These are phyloP conservation scores for Hyphopichia homilentoma DNA, from an alignment of 805 yeast genomes.

Conservation along the genomic window DNA sequence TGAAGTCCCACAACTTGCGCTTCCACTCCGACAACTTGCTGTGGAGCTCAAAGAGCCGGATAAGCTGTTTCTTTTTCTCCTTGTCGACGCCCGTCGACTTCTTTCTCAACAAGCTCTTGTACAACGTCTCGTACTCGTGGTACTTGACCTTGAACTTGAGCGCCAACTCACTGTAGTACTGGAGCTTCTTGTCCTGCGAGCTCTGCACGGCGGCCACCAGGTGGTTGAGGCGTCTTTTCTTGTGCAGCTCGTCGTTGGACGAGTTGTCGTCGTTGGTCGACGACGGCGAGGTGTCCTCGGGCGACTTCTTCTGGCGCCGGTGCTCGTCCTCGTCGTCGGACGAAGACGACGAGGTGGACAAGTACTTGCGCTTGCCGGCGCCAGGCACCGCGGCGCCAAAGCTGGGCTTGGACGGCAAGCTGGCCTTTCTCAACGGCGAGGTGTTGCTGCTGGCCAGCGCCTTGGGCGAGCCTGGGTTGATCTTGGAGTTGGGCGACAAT, in stretches of 20 bases:
- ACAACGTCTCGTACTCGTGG: conserved; percentile 47
- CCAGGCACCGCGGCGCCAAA: conserved; percentile 10
- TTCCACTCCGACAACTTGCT: conserved; percentile 53
- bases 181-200: conserved; percentile 17
- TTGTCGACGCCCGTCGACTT: conserved; percentile 1
- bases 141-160: conserved; percentile 45
- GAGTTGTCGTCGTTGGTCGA: conserved; percentile 1
- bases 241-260: no score
- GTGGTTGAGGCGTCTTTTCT: no score
- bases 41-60: conserved; percentile 47
- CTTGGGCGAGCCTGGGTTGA: neutral
- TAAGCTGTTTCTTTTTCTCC: conserved; percentile 18
- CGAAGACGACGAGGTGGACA: conserved; percentile 36
- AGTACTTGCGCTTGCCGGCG: neutral
- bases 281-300: neutral
- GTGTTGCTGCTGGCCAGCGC: neutral
- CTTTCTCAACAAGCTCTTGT: conserved; percentile 15
- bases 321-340: conserved; percentile 21
- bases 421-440: conserved; percentile 2
- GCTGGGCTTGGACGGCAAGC: conserved; percentile 11
- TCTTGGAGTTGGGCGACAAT: neutral
- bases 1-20: conserved; percentile 48
- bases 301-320: conserved; percentile 10
- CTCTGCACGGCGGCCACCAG: no score
- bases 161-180: conserved; percentile 43